Conservation (phyloP, 164 flowering plant species). For the Chloranthus sessilifolius region DNA sequence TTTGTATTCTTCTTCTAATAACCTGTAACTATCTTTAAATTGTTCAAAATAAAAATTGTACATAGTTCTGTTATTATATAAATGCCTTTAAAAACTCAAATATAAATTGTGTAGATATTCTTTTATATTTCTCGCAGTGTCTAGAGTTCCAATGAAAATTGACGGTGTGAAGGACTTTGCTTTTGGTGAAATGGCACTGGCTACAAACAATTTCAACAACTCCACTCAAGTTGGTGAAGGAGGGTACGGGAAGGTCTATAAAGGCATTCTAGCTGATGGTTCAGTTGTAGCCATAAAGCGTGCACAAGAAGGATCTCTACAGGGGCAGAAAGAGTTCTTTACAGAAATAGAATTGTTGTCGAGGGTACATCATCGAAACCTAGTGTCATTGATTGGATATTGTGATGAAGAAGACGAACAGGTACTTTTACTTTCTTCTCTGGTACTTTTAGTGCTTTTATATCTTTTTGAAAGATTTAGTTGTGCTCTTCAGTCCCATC, state of each 20-base stretch:
- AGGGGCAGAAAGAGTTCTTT: slow-evolving; percentile 65
- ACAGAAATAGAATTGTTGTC: slow-evolving; percentile 74
- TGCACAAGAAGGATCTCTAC: slow-evolving; percentile 64
- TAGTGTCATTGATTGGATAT: slow-evolving; percentile 68
- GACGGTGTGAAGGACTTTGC: slow-evolving; percentile 64
- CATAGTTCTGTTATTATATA: too few species aligned
- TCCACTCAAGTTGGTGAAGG: slow-evolving; percentile 62
- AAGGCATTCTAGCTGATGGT: slow-evolving; percentile 45
- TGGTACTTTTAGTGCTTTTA: slow-evolving; percentile 1
- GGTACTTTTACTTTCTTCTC: slow-evolving; percentile 34
- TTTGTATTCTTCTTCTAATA: too few species aligned
- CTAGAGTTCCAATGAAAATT: slow-evolving; percentile 42
- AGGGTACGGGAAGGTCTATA: slow-evolving; percentile 80
- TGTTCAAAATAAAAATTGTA: too few species aligned
- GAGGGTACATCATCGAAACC: slow-evolving; percentile 70
- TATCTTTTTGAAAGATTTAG: not conserved
- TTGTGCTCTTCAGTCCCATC: not conserved
- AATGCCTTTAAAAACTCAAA: too few species aligned
- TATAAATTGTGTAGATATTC: too few species aligned
- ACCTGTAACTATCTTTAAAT: too few species aligned
- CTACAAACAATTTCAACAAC: slow-evolving; percentile 45
- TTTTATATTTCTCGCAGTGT: slow-evolving; percentile 30
- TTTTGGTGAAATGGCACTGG: slow-evolving; percentile 47
- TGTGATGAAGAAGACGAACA: slow-evolving; percentile 75
- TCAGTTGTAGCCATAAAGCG: slow-evolving; percentile 70